Evolutionary conservation across 331 rosid genomes (phyloP), one percentile per base, ranked within the genome.

Genomic region (Cucumis variabilis): DNA sequence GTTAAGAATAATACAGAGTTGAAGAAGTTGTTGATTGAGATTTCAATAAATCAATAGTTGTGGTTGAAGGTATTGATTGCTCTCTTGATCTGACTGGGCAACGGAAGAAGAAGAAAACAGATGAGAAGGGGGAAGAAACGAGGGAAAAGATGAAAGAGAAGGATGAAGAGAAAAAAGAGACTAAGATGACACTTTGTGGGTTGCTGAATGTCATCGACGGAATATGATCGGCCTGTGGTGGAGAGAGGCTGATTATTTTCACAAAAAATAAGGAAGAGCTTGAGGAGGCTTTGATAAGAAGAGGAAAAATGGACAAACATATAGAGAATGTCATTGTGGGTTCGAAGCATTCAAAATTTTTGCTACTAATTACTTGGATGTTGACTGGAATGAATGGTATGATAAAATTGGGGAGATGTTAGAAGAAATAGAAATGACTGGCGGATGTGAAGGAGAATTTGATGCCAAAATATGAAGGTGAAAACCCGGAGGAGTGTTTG

Each of bases 11-110:
- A 94, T 17, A 65, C 92, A 0, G 93, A 90, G 75, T 60, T 92
- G 66, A 91, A 91, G 9, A 91, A 82, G 70, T 23, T 93, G 1
- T 12, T 93, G 82, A 92, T 93, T 6, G 92, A 93, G 0, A 92
- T 90, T 0, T 55, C 94, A 89, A 87, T 10, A 92, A 88, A 71
- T 53, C 96, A 0, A 90, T 94, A 3, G 93, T 88, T 0, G 93
- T 93, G 84, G 91, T 94, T 23, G 96, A 94, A 41, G 96, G 93
- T 20, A 93, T 94, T 28, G 98, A 94, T 79, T 94, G 98, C 68
- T 93, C 98, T 0, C 93, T 94, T 27, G 96, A 92, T 87, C 91
- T 94, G 0, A 93, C 96, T 0, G 93, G 98, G 0, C 95, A 92
- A 19, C 88, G 94, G 86, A 93, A 88, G 87, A 68, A 37, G 86